These are phyloP conservation scores for Xylariaceae sp. DNA, from an alignment of 2,329 filamentous ascomycete genomes.

Conservation along the genomic window DNA sequence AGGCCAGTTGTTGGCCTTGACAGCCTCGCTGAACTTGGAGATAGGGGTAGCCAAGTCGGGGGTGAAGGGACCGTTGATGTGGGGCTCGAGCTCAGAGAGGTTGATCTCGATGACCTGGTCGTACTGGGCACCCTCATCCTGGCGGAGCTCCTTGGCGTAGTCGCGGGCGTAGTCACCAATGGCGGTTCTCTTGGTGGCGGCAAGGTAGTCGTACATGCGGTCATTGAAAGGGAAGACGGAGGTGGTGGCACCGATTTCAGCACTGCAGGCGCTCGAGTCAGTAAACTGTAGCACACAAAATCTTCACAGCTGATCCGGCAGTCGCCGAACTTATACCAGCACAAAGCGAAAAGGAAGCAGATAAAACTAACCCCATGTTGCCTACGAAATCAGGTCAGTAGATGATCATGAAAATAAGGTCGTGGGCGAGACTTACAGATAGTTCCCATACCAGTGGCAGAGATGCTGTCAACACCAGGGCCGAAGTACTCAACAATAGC, in stretches of 20 bases:
- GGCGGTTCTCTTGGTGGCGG: conserved; percentile 79
- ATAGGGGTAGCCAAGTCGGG: conserved; percentile 96
- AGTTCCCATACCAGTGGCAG: conserved; percentile 82
- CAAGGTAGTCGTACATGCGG: conserved; percentile 93
- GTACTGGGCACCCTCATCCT: conserved; percentile 89
- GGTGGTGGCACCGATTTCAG: conserved; percentile 79
- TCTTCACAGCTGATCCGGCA: neutral
- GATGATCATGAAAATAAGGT: neutral
- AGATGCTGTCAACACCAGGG: conserved; percentile 68
- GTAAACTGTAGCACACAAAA: neutral
- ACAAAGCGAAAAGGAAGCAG: neutral
- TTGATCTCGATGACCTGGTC: conserved; percentile 96
- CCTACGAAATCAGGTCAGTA: conserved; percentile 9
- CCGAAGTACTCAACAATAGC: conserved; percentile 73
- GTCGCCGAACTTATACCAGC: neutral
- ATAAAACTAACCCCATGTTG: conserved; percentile 49
- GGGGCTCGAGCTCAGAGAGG: conserved; percentile 88
- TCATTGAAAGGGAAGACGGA: conserved; percentile 98
- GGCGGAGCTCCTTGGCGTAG: conserved; percentile 79
- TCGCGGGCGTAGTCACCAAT: conserved; percentile 85
- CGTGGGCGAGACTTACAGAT: conserved; percentile 42
- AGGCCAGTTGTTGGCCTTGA: conserved; percentile 93
- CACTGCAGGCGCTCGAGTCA: conserved; percentile 33
- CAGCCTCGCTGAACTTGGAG: conserved; percentile 92
- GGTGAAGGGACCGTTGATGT: conserved; percentile 98